Evolutionary conservation across 257 asterid species (phyloP), one percentile per base, ranked within the genome.

Genomic region (Orobanche coerulescens): DNA sequence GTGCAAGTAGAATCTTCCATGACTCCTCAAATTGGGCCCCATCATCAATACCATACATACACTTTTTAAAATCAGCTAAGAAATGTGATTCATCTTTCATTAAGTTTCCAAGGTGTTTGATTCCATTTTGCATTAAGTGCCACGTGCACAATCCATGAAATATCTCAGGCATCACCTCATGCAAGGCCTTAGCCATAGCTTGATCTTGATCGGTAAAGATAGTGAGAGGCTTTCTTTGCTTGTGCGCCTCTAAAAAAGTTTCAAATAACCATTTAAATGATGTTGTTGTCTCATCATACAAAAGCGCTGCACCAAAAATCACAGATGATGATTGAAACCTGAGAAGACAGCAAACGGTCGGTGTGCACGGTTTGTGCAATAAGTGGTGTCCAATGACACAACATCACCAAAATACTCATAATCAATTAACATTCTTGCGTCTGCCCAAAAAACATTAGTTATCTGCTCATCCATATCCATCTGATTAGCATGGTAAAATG

Each of bases 71-170:
- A 50, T 20, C n/a, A 49, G 55, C 6, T 49, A 49, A 20, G 55
- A 49, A 49, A 20, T 49, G 31, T 49, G 55, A 23, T 3, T n/a
- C 58, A 50, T 50, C 58, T 12, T 50, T 50, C 34, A 50, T 50
- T 33, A 50, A 15, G 58, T 50, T 50, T 11, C 58, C 58, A 2
- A 50, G 8, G 8, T 50, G 58, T 4, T n/a, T n/a, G n/a, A n/a
- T n/a, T n/a, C n/a, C n/a, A n/a, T n/a, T n/a, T n/a, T n/a, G n/a
- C n/a, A n/a, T n/a, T n/a, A n/a, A n/a, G n/a, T n/a, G n/a, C n/a
- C n/a, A n/a, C n/a, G n/a, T 48, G 44, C 28, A 55, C 25, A 56
- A 33, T 9, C 47, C 46, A 56, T 56, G 62, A 16, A 56, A 56
- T 56, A 1, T 56, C 16, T 33, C n/a, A n/a, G n/a, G n/a, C n/a